These are phyloP conservation scores for Lotus japonicus DNA, from an alignment of 306 rosid genomes.

Conservation along the genomic window DNA sequence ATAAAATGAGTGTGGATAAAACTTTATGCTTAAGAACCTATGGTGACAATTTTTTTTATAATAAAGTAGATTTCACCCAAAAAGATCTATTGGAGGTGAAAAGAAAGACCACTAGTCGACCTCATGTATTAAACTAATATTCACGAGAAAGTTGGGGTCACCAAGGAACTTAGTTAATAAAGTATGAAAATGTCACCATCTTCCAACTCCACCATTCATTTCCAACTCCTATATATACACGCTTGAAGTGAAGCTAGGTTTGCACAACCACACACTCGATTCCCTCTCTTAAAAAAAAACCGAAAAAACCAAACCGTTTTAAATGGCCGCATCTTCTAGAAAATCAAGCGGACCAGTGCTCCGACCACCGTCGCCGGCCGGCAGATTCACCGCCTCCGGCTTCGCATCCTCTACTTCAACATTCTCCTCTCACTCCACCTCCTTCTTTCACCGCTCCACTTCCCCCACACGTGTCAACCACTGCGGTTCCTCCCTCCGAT, in stretches of 20 bases:
- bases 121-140: not conserved
- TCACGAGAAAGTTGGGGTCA: not conserved
- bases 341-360: constrained; percentile 42
- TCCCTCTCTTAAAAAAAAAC: constrained; percentile 13
- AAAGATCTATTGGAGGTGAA: no score
- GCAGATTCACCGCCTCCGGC: constrained; percentile 44
- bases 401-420: constrained; percentile 60
- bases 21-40: no score
- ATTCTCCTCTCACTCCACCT: constrained; percentile 44
- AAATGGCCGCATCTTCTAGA: constrained; percentile 65
- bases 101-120: no score
- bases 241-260: constrained; percentile 41
- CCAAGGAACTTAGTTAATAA: not conserved
- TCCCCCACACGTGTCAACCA: constrained; percentile 34
- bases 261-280: constrained; percentile 42
- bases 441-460: not conserved
- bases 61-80: no score
- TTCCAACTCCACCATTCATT: not conserved
- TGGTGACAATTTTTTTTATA: no score
- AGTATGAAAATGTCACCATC: constrained; percentile 16
- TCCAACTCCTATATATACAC: constrained; percentile 41
- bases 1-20: no score
- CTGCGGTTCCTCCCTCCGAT: constrained; percentile 34
- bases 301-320: not conserved
- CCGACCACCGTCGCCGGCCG: constrained; percentile 44